phyloP scores from a whole-genome alignment of 495 filamentous ascomycete genomes.

The Hypomontagnella monticulosa region DNA sequence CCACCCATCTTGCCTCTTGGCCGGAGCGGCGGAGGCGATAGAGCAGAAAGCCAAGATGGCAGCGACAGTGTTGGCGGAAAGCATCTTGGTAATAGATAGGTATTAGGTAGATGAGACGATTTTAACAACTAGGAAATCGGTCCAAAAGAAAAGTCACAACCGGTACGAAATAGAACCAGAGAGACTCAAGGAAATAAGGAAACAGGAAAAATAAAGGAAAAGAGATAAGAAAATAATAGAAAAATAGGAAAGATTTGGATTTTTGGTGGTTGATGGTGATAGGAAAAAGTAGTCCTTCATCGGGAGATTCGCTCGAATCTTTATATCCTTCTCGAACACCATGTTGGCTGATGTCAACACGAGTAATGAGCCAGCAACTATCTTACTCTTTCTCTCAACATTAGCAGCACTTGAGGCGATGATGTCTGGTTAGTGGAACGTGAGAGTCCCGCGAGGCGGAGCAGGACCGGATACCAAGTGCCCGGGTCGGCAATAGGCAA shows the following conservation, averaged over 20 bases:
- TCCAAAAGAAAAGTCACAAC: conserved; percentile 9
- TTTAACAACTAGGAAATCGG: not conserved
- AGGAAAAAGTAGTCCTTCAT: conserved; percentile 3
- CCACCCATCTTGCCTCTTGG: conserved; percentile 1
- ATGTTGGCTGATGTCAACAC: not conserved
- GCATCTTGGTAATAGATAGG: conserved; percentile 14
- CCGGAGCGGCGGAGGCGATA: conserved; percentile 29
- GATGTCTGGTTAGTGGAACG: not conserved
- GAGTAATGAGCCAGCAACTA: not conserved
- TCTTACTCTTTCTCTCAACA: not conserved
- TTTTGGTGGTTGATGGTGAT: conserved; percentile 21
- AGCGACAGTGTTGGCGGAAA: conserved; percentile 26
- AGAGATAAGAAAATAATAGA: conserved; percentile 15
- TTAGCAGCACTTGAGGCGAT: conserved; percentile 1
- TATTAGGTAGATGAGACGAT: conserved; percentile 18
- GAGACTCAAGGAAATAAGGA: conserved; percentile 30
- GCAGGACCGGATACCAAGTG: conserved; percentile 17
- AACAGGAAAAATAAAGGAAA: conserved; percentile 7
- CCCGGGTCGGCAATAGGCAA: conserved; percentile 23
- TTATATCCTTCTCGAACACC: conserved; percentile 18
- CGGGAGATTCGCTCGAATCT: conserved; percentile 15
- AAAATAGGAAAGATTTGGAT: conserved; percentile 21
- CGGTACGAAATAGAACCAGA: conserved; percentile 12
- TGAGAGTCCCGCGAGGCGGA: conserved; percentile 28
- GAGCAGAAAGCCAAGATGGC: conserved; percentile 43